Conservation (phyloP, 345 rosid species). For the Aurinia saxatilis region DNA sequence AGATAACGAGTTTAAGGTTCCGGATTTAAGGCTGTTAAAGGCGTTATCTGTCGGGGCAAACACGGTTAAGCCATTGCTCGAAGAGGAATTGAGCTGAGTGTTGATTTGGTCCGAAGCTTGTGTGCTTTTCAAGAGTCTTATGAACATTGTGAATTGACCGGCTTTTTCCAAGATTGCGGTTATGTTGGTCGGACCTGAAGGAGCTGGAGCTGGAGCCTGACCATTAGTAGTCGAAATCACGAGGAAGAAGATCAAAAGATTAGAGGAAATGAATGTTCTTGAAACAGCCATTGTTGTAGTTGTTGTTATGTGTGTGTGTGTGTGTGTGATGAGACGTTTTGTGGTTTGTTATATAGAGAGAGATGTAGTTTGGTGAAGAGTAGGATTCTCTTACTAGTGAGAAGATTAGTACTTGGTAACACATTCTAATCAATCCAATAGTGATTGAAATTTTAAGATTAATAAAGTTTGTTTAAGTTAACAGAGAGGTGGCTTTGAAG, state of each 20-base stretch:
- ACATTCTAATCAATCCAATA: background rate
- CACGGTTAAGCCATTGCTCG: conserved; percentile 60
- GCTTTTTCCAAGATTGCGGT: conserved; percentile 68
- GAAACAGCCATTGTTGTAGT: conserved; percentile 30
- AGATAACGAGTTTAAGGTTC: conserved; percentile 55
- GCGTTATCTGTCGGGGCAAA: conserved; percentile 86
- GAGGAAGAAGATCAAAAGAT: conserved; percentile 27
- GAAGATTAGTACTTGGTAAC: conserved; percentile 23
- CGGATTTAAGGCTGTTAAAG: conserved; percentile 56
- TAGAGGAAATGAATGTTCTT: conserved; percentile 14
- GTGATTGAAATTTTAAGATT: conserved; percentile 1
- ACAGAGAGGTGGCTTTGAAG: conserved; percentile 29
- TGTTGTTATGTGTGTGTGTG: background rate
- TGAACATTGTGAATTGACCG: conserved; percentile 65
- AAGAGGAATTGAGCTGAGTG: conserved; percentile 59
- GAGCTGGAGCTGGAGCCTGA: conserved; percentile 43
- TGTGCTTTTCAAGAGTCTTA: conserved; percentile 55
- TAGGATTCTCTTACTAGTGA: conserved; percentile 16
- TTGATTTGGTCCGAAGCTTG: conserved; percentile 67
- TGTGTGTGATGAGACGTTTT: conserved; percentile 14
- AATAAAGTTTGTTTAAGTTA: background rate
- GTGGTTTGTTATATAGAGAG: conserved; percentile 19
- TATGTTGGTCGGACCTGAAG: conserved; percentile 62
- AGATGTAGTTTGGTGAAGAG: conserved; percentile 23
- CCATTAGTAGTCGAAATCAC: conserved; percentile 21